A percentile compares a stretch with the other conserved stretches of the same genome.
These are phyloP conservation scores for Balansia obtecta DNA, from an alignment of 2,329 filamentous ascomycete genomes.

Conservation along the genomic window DNA sequence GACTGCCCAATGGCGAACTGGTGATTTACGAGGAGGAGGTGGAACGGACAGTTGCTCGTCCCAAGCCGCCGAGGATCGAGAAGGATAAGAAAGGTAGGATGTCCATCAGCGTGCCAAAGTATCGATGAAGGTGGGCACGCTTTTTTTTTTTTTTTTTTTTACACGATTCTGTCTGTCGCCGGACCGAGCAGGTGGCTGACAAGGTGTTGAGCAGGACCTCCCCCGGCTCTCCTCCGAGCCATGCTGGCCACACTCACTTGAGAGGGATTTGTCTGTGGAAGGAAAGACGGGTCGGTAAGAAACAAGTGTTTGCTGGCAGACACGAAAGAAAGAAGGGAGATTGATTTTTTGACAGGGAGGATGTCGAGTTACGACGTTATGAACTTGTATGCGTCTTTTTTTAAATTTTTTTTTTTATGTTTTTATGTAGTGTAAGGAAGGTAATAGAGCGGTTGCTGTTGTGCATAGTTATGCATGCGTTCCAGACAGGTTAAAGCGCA, in stretches of 20 bases:
- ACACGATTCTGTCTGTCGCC: slow-evolving; percentile 7
- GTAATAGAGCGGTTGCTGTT: background rate
- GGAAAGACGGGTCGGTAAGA: background rate
- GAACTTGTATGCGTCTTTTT: background rate
- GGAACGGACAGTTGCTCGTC: slow-evolving; percentile 40
- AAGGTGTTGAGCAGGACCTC: slow-evolving; percentile 38
- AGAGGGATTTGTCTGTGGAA: slow-evolving; percentile 9
- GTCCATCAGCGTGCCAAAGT: slow-evolving; percentile 68
- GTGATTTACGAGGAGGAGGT: slow-evolving; percentile 50
- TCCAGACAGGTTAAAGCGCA: too few relatives aligned
- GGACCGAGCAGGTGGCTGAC: slow-evolving; percentile 19
- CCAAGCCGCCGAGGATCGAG: slow-evolving; percentile 56
- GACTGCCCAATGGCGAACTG: slow-evolving; percentile 46
- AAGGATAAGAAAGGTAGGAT: slow-evolving; percentile 95
- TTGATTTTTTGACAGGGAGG: background rate
- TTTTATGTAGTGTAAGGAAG: background rate
- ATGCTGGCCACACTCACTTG: slow-evolving; percentile 61
- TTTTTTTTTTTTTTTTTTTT: too few relatives aligned
- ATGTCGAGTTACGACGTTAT: background rate
- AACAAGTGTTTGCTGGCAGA: background rate
- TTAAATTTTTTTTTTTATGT: too few relatives aligned
- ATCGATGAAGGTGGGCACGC: slow-evolving; percentile 43
- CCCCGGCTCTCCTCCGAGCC: slow-evolving; percentile 50
- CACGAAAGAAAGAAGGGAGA: background rate
- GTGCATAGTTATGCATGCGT: too few relatives aligned